A percentile compares a stretch with the other conserved stretches of the same genome.
Evolutionary conservation across 2,329 filamentous ascomycete genomes (phyloP).

Genomic region (Colletotrichum sidae): DNA sequence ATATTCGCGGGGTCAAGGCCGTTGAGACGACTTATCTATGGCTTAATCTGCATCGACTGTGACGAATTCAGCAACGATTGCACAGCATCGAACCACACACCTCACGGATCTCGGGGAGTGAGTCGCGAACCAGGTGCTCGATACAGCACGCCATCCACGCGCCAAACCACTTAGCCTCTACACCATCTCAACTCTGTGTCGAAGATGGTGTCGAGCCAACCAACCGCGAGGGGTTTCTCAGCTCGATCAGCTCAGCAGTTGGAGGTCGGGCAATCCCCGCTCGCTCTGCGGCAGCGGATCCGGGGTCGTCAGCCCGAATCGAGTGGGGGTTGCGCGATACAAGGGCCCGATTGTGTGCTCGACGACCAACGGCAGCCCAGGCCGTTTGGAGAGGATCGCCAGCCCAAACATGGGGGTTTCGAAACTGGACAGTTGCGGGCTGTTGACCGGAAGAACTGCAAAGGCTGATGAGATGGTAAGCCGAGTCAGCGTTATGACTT

Average conservation of each 20-base stretch:
- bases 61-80: slow-evolving; percentile 21
- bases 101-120: not conserved
- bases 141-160: slow-evolving; percentile 28
- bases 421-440: not conserved
- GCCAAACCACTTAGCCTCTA: not conserved
- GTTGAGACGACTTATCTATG: slow-evolving; percentile 4
- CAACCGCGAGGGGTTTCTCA: slow-evolving; percentile 11
- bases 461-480: not conserved
- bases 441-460: not conserved
- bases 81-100: slow-evolving; percentile 15
- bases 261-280: slow-evolving; percentile 1
- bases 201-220: slow-evolving; percentile 15
- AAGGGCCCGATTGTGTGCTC: slow-evolving; percentile 35
- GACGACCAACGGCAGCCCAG: slow-evolving; percentile 16
- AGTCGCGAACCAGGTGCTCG: slow-evolving; percentile 11
- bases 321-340: slow-evolving; percentile 34
- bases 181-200: not conserved
- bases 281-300: slow-evolving; percentile 16
- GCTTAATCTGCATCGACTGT: slow-evolving; percentile 23
- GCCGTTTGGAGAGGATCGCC: slow-evolving; percentile 9
- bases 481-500: no score
- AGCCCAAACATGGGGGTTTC: no score
- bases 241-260: not conserved
- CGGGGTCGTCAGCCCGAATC: slow-evolving; percentile 13
- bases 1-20: slow-evolving; percentile 23